phyloP scores from a whole-genome alignment of 2,329 filamentous ascomycete genomes.

The Aspergillus vadensis region DNA sequence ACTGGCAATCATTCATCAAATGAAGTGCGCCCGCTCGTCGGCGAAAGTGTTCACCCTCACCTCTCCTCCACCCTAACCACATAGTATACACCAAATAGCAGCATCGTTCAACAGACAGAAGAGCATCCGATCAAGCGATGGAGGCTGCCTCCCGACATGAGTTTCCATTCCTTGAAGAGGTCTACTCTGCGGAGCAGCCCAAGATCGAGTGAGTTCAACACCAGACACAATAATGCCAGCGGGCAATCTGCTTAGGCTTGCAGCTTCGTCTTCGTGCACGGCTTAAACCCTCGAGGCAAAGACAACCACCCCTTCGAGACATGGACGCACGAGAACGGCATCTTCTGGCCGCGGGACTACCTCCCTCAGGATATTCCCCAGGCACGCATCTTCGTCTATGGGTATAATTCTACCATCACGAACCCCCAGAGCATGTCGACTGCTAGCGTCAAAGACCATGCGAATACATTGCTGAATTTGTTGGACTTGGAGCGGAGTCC shows the following conservation, averaged over 20 bases:
- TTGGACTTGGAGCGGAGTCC: conserved; percentile 34
- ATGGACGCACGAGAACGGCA: conserved; percentile 34
- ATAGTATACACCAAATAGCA: neutral
- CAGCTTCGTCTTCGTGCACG: conserved; percentile 37
- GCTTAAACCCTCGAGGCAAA: conserved; percentile 33
- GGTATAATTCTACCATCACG: conserved; percentile 36
- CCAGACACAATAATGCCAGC: no score
- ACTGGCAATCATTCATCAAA: neutral
- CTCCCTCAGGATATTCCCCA: conserved; percentile 32
- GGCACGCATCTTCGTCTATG: conserved; percentile 35
- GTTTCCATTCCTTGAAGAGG: conserved; percentile 35
- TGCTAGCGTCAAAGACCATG: conserved; percentile 38
- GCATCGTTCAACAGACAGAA: neutral
- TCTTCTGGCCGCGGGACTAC: conserved; percentile 29
- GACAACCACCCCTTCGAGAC: conserved; percentile 37
- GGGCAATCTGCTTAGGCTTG: neutral
- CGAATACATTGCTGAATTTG: conserved; percentile 36
- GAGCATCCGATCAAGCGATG: neutral
- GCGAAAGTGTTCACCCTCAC: neutral
- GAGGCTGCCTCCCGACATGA: conserved; percentile 26
- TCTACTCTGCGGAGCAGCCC: conserved; percentile 27
- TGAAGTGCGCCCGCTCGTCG: neutral
- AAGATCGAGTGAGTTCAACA: conserved; percentile 30
- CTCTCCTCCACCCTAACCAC: neutral
- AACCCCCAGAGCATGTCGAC: conserved; percentile 37